Base-by-base conservation (phyloP, 441 rosid species). In the Pelargonium myrrhifolium region DNA sequence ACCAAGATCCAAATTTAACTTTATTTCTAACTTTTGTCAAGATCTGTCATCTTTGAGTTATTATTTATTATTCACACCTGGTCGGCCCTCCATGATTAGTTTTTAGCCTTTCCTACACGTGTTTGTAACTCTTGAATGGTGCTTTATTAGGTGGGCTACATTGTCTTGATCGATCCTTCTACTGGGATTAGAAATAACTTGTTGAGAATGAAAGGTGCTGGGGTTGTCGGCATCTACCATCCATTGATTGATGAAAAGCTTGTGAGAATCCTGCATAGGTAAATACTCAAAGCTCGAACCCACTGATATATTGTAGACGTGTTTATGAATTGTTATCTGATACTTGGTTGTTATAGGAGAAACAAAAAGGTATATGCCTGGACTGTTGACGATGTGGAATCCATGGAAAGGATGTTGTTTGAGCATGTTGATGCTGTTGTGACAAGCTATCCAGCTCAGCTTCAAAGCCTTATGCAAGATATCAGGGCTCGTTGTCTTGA, bases 351-450 rank as follows among this genome's bases (percentile, higher is more conserved):
- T 74, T 35, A 75, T 81, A 87, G 97, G 86, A 81, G 87, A 61
- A 77, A 81, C 20, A 89, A 86, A 78, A 83, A 81, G 80, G 92
- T 87, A 1, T 92, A 83, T 3, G 96, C 97, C 0, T 94, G 96
- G 96, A 92, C 99, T 8, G 98, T 89, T 0, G 97, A 94, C 70
- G 94, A 89, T 22, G 64, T 62, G 53, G 88, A 87, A 71, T 85
- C 96, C 1, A 89, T 94, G 99, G 73, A 64, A 69, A 80, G 75
- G 80, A 78, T 92, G 94, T 75, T 92, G 81, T 64, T 59, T n/a
- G 84, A 80, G 71, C 77, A 69, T 20, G 89, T 86, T 3, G 92
- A 92, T 83, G 99, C 89, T 12, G 76, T 94, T 26, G 85, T 94
- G 28, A 94, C 99, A 3, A 86, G 85, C 79, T 71, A 94, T 39